phyloP scores from a whole-genome alignment of 2,329 filamentous ascomycete species.

The Monosporascus sp. region DNA sequence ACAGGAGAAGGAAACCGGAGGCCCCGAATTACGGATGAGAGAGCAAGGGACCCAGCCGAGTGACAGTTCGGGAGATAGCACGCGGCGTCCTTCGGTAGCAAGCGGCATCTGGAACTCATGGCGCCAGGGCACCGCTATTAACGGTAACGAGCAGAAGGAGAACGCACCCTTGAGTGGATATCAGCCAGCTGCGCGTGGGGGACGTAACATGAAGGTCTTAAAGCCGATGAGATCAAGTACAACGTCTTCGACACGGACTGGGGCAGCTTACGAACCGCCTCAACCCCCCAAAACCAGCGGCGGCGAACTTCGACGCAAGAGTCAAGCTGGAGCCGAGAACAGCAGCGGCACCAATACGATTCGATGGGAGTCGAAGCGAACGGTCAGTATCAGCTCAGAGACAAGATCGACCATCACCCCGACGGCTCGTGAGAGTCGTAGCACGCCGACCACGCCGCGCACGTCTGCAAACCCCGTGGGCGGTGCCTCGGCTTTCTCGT shows the following conservation, averaged over 20 bases:
- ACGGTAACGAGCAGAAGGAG: slow-evolving; percentile 50
- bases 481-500: slow-evolving; percentile 88
- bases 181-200: slow-evolving; percentile 57
- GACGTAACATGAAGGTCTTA: slow-evolving; percentile 83
- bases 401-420: slow-evolving; percentile 29
- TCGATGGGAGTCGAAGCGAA: slow-evolving; percentile 52
- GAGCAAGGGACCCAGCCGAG: slow-evolving; percentile 19
- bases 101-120: slow-evolving; percentile 65
- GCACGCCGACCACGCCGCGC: slow-evolving; percentile 41
- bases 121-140: slow-evolving; percentile 51
- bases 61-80: slow-evolving; percentile 18
- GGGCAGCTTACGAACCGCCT: slow-evolving; percentile 48
- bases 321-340: slow-evolving; percentile 34
- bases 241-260: slow-evolving; percentile 46
- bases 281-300: slow-evolving; percentile 38
- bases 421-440: slow-evolving; percentile 30
- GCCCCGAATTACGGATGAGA: slow-evolving; percentile 21
- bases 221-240: slow-evolving; percentile 65
- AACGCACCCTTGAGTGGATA: slow-evolving; percentile 58
- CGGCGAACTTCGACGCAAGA: slow-evolving; percentile 50
- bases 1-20: slow-evolving; percentile 19
- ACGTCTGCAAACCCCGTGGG: slow-evolving; percentile 74
- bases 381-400: slow-evolving; percentile 29
- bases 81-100: slow-evolving; percentile 30
- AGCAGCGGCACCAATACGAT: slow-evolving; percentile 24